Percentiles rank a stretch among this genome's conserved stretches.
These are phyloP conservation scores for Striga asiatica DNA, from an alignment of 257 asterid genomes.

Conservation along the genomic window DNA sequence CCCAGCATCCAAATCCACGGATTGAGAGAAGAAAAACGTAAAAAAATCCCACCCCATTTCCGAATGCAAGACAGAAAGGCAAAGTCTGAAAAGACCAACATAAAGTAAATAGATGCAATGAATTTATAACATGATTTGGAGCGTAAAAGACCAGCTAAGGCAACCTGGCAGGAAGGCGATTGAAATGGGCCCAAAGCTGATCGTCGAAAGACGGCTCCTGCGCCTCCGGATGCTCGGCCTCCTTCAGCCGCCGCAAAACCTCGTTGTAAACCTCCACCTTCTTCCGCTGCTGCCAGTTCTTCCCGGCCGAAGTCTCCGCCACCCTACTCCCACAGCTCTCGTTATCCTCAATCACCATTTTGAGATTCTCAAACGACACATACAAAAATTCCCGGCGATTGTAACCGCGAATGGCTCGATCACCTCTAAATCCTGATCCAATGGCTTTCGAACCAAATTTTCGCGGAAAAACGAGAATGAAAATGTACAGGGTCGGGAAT, in stretches of 20 bases:
- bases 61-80: neutral
- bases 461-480: neutral
- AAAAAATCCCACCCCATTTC: too few relatives aligned
- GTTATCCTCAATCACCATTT: constrained; percentile 80
- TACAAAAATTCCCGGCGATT: neutral
- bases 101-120: neutral
- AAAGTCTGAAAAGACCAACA: neutral
- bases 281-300: constrained; percentile 39
- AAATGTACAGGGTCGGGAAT: constrained; percentile 1
- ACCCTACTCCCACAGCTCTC: constrained; percentile 78
- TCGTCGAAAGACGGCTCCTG: constrained; percentile 61
- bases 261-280: constrained; percentile 79
- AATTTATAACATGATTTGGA: neutral
- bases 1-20: constrained; percentile 3
- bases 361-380: constrained; percentile 14
- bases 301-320: constrained; percentile 41
- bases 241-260: constrained; percentile 79
- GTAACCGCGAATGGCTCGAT: constrained; percentile 9
- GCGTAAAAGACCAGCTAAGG: constrained; percentile 1
- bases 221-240: constrained; percentile 51
- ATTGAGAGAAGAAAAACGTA: constrained; percentile 6
- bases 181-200: constrained; percentile 86
- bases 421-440: constrained; percentile 15
- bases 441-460: constrained; percentile 6
- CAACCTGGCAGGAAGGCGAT: constrained; percentile 84